Base-by-base conservation (phyloP, 2,329 filamentous ascomycete species). In the Fusarium chlamydosporum region DNA sequence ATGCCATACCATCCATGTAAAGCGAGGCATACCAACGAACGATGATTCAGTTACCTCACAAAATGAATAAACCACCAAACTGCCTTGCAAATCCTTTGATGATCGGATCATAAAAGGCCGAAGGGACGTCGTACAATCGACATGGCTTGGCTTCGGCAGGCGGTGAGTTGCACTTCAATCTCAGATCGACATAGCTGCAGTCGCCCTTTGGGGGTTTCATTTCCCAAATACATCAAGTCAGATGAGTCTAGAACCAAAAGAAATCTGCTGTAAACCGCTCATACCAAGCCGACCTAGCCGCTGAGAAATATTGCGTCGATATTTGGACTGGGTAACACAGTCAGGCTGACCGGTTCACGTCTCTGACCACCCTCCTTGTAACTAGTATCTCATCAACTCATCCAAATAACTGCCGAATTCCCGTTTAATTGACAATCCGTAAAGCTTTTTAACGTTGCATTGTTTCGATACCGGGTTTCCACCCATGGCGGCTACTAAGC, bases 401-500 rank as follows among this genome's bases (percentile, higher is more conserved):
- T 31, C 41, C 38, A 47, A 29, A 47, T 27, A 41, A 48, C 31
- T 37, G 40, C 18, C 35, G 31, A 41, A 16, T 59, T 31, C 27
- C 38, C 34, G 34, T 23, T 60, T 12, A 65, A 34, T 38, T 50
- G 16, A 38, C 15, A 42, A 18, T 37, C n/a, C 8, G 8, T 46
- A 27, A 48, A 46, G 34, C 34, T 51, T 55, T 53, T 13, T 53
- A 38, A 46, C 59, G 56, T 66, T 69, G 61, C 61, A 62, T 57
- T 57, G 15, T 46, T 66, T 40, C 34, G 31, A 26, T 38, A 38
- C 18, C 18, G n/a, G 35, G 48, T 31, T 57, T 58, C 61, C 59
- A 54, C 57, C 52, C 26, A 38, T 53, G 50, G 73, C 73, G 73
- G 50, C 71, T 74, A 63, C 40, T 69, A 72, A 67, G 65, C 73